Base-by-base conservation (phyloP, 1,284 basidiomycete genomes). In the Melampsora occidentalis region DNA sequence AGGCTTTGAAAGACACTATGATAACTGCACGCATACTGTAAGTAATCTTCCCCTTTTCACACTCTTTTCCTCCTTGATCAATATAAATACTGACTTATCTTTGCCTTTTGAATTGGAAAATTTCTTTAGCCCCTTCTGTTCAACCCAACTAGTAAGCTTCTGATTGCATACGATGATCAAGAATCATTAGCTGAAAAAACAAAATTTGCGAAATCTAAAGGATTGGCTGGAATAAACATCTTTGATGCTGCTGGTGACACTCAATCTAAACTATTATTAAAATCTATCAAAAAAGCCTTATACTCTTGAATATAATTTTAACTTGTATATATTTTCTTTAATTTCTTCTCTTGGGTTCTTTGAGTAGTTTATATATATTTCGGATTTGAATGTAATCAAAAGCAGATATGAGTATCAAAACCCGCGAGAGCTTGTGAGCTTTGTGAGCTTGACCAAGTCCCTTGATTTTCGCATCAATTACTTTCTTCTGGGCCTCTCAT, bases 201-300 rank as follows among this genome's bases (percentile, higher is more conserved):
- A 12, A 39, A 42, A 12, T 69, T 49, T 62, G 73, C 66, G 9
- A 61, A 49, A 42, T 62, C 51, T 5, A 63, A 63, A 28, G 73
- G 73, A 28, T 20, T 76, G 12, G 66, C 39, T 3, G 73, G 73
- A 28, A 46, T 76, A 31, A 76, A 76, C 42, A 59, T 76, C 42
- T 76, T 76, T 61, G 73, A 76, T 46, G 73, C 73, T 9, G 68
- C 57, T 16, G 73, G 73, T 35, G 73, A 76, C 48, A 69, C 66
- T 28, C 73, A 61, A 49, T 51, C 57, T n/a, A 42, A 57, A 25
- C 25, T 63, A 59, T 39, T 76, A 12, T 10, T 76, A 51, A 76
- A 69, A 61, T 64, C 57, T 39, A 64, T 76, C 66, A 62, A 76
- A 39, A 28, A 63, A 28, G 61, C 28, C 25, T 42, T 42, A 42